Conservation (phyloP, 1,284 basidiomycete genomes). For the Cystobasidium pallidum region DNA sequence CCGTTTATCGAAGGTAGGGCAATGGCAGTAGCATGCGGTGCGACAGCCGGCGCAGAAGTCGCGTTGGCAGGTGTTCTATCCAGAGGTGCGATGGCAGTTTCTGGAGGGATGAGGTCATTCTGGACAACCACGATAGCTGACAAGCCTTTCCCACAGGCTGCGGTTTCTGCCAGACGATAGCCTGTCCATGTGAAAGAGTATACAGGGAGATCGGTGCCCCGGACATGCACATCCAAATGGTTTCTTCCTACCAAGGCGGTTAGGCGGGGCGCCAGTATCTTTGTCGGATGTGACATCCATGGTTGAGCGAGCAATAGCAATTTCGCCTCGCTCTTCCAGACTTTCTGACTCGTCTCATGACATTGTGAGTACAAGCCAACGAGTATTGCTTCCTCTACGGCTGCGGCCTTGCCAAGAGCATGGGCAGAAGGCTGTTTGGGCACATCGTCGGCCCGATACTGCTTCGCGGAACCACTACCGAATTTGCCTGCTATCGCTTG, state of each 20-base stretch:
- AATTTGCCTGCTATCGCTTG: slow-evolving; percentile 4
- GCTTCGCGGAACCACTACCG: background rate
- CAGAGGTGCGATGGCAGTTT: background rate
- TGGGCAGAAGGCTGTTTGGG: slow-evolving; percentile 7
- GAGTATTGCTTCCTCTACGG: slow-evolving; percentile 29
- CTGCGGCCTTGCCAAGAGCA: slow-evolving; percentile 13
- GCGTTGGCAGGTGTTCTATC: background rate
- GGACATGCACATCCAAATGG: background rate
- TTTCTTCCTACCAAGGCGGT: background rate
- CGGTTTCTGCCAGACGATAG: slow-evolving; percentile 1
- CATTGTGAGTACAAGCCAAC: slow-evolving; percentile 36
- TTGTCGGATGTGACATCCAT: background rate
- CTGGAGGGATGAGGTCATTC: background rate
- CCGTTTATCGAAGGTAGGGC: background rate
- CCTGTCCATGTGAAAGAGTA: slow-evolving; percentile 29
- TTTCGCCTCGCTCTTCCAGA: slow-evolving; percentile 19
- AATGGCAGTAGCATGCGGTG: background rate
- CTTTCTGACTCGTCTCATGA: slow-evolving; percentile 16
- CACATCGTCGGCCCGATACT: background rate
- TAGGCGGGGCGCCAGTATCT: background rate
- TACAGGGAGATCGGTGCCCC: background rate
- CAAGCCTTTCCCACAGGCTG: slow-evolving; percentile 6
- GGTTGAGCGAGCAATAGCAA: slow-evolving; percentile 2
- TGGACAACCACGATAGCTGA: slow-evolving; percentile 5
- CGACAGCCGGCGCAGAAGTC: too few species aligned